These are phyloP conservation scores for Talaromyces borbonicus DNA, from an alignment of 495 filamentous ascomycete species.

Conservation along the genomic window DNA sequence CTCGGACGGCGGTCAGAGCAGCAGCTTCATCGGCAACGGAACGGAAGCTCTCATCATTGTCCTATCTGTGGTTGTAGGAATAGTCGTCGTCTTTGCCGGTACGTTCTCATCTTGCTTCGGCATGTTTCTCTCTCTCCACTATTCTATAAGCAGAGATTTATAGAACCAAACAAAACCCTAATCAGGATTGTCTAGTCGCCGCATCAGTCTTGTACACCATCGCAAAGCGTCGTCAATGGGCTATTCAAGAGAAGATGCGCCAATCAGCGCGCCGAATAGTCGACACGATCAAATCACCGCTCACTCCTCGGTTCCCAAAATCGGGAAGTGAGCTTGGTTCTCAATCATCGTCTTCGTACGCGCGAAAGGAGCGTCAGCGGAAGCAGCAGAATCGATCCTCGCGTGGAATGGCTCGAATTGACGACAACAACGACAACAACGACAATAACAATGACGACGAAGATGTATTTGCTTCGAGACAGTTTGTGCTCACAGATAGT, in stretches of 20 bases:
- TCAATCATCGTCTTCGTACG: background rate
- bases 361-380: background rate
- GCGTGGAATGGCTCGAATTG: background rate
- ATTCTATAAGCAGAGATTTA: no score
- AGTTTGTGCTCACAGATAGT: no score
- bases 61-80: conserved; percentile 16
- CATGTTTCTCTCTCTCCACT: no score
- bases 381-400: background rate
- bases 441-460: background rate
- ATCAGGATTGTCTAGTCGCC: conserved; percentile 21
- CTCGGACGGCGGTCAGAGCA: background rate
- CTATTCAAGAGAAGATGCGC: conserved; percentile 34
- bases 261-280: conserved; percentile 35
- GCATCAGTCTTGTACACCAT: conserved; percentile 39
- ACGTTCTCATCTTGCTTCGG: conserved; percentile 6
- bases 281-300: conserved; percentile 18
- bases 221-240: conserved; percentile 45
- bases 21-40: conserved; percentile 10
- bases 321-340: background rate
- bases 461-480: background rate
- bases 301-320: conserved; percentile 15
- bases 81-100: conserved; percentile 21
- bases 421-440: background rate
- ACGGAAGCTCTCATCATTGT: conserved; percentile 14
- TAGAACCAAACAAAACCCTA: no score